These are phyloP conservation scores for Brettanomyces bruxellensis DNA, from an alignment of 805 yeast genomes.

Conservation along the genomic window DNA sequence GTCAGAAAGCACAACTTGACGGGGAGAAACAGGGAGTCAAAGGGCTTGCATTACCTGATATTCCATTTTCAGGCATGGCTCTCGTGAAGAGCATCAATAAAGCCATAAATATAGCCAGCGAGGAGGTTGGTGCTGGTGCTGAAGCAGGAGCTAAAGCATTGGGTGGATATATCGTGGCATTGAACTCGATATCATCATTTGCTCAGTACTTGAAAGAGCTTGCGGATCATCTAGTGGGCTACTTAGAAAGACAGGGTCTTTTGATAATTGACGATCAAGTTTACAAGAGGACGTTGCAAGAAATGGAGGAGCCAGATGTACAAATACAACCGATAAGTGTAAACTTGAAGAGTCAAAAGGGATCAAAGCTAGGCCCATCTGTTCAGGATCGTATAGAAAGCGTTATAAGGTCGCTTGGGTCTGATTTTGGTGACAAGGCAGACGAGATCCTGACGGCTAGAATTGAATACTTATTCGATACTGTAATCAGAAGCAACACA, in stretches of 20 bases:
- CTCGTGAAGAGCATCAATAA: constrained; percentile 32
- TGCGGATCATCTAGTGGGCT: constrained; percentile 30
- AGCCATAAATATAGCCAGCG: constrained; percentile 26
- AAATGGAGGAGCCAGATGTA: constrained; percentile 9
- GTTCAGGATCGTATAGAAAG: constrained; percentile 17
- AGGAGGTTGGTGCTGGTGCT: constrained; percentile 35
- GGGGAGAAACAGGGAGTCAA: constrained; percentile 4
- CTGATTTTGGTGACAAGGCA: constrained; percentile 18
- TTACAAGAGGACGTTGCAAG: constrained; percentile 12
- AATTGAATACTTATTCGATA: constrained; percentile 30
- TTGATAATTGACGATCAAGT: constrained; percentile 26
- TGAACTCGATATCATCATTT: constrained; percentile 66
- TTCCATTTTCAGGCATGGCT: constrained; percentile 17
- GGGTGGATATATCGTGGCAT: constrained; percentile 51
- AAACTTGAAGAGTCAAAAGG: constrained; percentile 8
- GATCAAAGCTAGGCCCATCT: constrained; percentile 3
- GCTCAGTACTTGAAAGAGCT: constrained; percentile 48
- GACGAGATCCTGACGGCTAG: constrained; percentile 35
- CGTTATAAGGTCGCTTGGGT: constrained; percentile 13
- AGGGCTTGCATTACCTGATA: constrained; percentile 5
- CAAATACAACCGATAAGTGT: constrained; percentile 4
- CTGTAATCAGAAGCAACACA: constrained; percentile 28
- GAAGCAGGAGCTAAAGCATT: constrained; percentile 25
- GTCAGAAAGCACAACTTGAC: neutral
- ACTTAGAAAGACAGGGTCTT: constrained; percentile 19